Evolutionary conservation across 1,284 basidiomycete species (phyloP), one percentile per base, ranked within the genome.

Genomic region (Meripilus lineatus): DNA sequence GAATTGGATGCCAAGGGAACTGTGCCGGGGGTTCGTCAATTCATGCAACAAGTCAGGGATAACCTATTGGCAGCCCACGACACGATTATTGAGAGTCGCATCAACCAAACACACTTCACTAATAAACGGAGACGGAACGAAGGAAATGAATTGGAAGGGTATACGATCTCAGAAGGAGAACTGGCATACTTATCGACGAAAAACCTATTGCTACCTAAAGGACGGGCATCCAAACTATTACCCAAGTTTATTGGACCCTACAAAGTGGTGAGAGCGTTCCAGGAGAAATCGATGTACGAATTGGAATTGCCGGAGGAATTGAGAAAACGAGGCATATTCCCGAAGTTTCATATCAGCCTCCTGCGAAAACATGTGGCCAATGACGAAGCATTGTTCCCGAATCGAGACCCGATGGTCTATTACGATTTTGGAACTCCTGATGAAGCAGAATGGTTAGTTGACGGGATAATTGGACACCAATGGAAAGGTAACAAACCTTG

Each of bases 241-340:
- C 66, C 65, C 0, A 54, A 55, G 17, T 68, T 51, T 46, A 56
- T 68, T 1, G 62, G 66, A 0, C 67, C 64, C 1, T 68, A 57
- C 38, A 39, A 33, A 32, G 53, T 66, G 0, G 2, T 50, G 3
- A 24, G 39, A 14, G 54, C 47, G 2, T 8, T 47, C 21, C 45
- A 48, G 0, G 42, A 47, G 2, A 51, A 33, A 2, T 61, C 57
- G n/a, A n/a, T n/a, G n/a, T n/a, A n/a, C n/a, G n/a, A n/a, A n/a
- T n/a, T n/a, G n/a, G n/a, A n/a, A n/a, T n/a, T n/a, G n/a, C n/a
- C n/a, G n/a, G n/a, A n/a, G n/a, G n/a, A n/a, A n/a, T n/a, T n/a
- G n/a, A n/a, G n/a, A n/a, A n/a, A n/a, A n/a, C n/a, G n/a, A n/a
- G n/a, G n/a, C n/a, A n/a, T n/a, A n/a, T n/a, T n/a, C n/a, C n/a